These are phyloP conservation scores for Trametes pubescens DNA, from an alignment of 1,284 basidiomycete genomes.

Conservation along the genomic window DNA sequence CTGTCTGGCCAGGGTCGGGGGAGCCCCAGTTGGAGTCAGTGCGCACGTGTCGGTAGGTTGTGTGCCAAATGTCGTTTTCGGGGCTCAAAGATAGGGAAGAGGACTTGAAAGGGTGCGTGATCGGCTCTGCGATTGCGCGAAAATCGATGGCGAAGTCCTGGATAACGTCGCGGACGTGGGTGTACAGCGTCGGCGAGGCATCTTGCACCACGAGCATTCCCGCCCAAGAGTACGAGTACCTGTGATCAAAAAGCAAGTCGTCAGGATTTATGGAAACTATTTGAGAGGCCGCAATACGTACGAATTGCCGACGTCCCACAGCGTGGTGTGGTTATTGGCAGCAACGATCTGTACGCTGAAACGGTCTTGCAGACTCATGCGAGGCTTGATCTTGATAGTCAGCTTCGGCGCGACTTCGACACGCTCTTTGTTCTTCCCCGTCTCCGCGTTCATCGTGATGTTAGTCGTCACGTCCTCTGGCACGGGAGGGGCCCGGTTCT, in stretches of 20 bases:
- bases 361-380: background rate
- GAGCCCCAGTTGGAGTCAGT: background rate
- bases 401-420: background rate
- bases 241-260: background rate
- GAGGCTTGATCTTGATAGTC: background rate
- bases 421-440: background rate
- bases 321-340: background rate
- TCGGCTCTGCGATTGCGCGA: background rate
- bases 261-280: background rate
- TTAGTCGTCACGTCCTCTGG: too few relatives aligned
- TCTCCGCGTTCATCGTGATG: background rate
- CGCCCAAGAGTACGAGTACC: conserved; percentile 3
- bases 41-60: background rate
- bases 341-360: conserved; percentile 4
- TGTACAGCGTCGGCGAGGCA: background rate
- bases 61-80: conserved; percentile 1
- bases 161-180: background rate
- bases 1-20: background rate
- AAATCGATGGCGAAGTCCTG: conserved; percentile 8
- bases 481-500: too few relatives aligned
- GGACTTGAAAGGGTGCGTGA: background rate
- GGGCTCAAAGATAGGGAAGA: background rate
- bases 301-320: conserved; percentile 9
- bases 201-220: conserved; percentile 9
- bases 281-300: background rate